Base-by-base conservation (phyloP, 2,329 filamentous ascomycete genomes). In the Cadophora gregata region DNA sequence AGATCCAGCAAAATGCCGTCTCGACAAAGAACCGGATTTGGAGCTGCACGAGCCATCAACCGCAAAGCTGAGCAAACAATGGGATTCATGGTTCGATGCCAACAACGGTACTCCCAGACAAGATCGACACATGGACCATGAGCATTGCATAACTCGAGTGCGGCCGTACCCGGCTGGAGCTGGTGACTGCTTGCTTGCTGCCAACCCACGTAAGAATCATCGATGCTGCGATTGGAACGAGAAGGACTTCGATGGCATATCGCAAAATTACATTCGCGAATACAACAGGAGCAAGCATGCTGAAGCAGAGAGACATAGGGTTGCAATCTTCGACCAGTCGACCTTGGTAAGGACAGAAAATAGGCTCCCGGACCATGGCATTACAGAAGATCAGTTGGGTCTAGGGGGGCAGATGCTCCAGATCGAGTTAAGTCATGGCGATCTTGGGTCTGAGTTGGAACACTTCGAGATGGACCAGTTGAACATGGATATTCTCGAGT, bases 81-180 rank as follows among this genome's bases (percentile, higher is more conserved):
- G 56, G 56, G 24, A 10, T 8, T 9, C 36, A 27, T 45, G 56
- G 56, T n/a, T 21, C 8, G 27, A 29, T 8, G 42, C n/a, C 21
- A 59, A 29, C 24, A 25, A 3, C 12, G 14, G 16, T 10, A 19
- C 8, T 19, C 19, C 19, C 21, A 29, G n/a, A 36, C 29, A 27
- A 27, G 48, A 36, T 55, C 51, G 51, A n/a, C 29, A 36, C 29
- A 9, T 33, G 14, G 51, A 56, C 8, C 64, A 65, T 25, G 58
- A 65, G n/a, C 64, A 65, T 62, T 65, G 64, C 24, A 47, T 65
- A 12, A 21, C 64, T 21, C 59, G 59, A 21, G 21, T 48, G 16
- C 19, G 38, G 3, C 58, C 59, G 3, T 51, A 36, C n/a, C 58
- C 64, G 4, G 50, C n/a, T 51, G 51, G 27, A 21, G 58, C 29